These are phyloP conservation scores for Arabidopsis lyrata DNA, from an alignment of 441 rosid genomes.

Conservation along the genomic window DNA sequence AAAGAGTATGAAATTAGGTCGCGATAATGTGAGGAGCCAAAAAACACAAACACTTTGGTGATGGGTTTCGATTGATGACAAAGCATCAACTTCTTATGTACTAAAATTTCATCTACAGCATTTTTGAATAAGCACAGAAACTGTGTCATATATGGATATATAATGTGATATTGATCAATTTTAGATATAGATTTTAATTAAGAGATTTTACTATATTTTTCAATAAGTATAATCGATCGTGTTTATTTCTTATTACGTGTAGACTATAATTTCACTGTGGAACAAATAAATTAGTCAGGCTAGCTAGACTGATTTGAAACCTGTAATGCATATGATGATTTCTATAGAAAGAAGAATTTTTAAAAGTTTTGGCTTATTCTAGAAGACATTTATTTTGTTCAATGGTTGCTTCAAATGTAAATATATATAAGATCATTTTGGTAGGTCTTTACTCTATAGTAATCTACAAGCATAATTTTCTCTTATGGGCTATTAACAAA, in stretches of 20 bases:
- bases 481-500: background rate
- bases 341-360: too few species aligned
- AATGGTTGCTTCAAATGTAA: conserved; percentile 30
- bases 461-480: background rate
- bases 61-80: conserved; percentile 34
- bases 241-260: too few species aligned
- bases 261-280: too few species aligned
- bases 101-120: background rate
- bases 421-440: conserved; percentile 10
- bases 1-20: conserved; percentile 26
- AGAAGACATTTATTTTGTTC: conserved; percentile 12
- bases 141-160: background rate
- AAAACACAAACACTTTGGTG: conserved; percentile 6
- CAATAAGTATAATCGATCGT: too few species aligned
- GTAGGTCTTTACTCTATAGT: conserved; percentile 22
- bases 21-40: conserved; percentile 11
- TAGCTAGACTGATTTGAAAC: too few species aligned
- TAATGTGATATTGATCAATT: too few species aligned
- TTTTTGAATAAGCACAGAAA: conserved; percentile 5
- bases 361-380: conserved; percentile 10
- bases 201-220: too few species aligned
- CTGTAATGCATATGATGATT: too few species aligned
- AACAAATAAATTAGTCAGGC: too few species aligned
- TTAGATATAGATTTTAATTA: too few species aligned
- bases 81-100: conserved; percentile 29